These are phyloP conservation scores for Triticum timopheevii DNA, from an alignment of 176 grass and related monocot genomes.

Conservation along the genomic window DNA sequence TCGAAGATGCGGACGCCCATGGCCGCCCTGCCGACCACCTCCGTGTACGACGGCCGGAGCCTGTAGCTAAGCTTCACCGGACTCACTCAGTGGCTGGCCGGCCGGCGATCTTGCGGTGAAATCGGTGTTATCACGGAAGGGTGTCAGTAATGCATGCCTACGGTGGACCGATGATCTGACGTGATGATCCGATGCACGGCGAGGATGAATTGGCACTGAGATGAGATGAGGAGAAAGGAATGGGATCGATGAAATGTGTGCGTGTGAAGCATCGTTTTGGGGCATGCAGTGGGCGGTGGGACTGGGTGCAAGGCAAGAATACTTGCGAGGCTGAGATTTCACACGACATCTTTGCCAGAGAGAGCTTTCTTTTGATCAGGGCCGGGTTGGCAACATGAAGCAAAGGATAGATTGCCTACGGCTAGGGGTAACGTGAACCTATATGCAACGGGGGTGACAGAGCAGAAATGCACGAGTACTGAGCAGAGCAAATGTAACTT, in stretches of 20 bases:
- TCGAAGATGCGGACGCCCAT: slow-evolving; percentile 24
- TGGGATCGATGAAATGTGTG: slow-evolving; percentile 6
- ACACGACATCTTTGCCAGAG: not conserved
- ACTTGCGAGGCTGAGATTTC: not conserved
- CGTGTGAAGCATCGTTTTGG: not conserved
- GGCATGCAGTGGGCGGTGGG: slow-evolving; percentile 29
- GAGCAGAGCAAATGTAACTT: not conserved
- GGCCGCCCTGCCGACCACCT: not conserved
- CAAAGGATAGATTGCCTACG: slow-evolving; percentile 34
- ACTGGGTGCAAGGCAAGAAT: slow-evolving; percentile 38
- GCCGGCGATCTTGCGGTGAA: not conserved
- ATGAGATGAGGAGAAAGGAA: not conserved
- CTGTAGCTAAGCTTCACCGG: not conserved
- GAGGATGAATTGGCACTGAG: not conserved
- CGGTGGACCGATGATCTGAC: not conserved
- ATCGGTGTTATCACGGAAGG: not conserved
- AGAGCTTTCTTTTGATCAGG: slow-evolving; percentile 9
- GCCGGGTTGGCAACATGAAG: not conserved
- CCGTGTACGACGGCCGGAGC: too few species aligned
- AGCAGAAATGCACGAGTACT: not conserved
- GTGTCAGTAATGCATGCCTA: not conserved
- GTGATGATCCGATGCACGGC: not conserved
- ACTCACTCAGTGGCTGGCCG: not conserved
- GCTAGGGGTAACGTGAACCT: not conserved
- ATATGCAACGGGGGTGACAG: not conserved